phyloP scores from a whole-genome alignment of 352 stramenopile genomes.

The Globisporangium parvum region DNA sequence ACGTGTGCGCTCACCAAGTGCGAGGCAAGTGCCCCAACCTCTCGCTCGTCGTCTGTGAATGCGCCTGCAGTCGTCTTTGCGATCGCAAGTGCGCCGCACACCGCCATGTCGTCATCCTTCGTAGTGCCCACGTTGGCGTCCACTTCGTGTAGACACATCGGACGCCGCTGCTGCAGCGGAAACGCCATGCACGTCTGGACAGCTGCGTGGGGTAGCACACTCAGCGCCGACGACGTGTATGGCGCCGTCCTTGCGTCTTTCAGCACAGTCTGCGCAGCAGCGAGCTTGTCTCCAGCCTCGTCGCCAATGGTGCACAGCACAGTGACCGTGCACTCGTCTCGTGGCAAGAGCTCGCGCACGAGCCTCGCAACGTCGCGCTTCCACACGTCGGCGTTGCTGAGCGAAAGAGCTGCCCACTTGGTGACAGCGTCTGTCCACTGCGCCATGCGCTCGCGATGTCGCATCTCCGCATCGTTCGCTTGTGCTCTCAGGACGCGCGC shows the following conservation, averaged over 20 bases:
- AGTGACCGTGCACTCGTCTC: conserved; percentile 5
- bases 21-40: conserved; percentile 1
- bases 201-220: conserved; percentile 8
- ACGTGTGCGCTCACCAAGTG: conserved; percentile 10
- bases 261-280: conserved; percentile 4
- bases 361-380: background rate
- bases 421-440: conserved; percentile 9
- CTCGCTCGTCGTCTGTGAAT: conserved; percentile 11
- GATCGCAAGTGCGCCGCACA: conserved; percentile 5
- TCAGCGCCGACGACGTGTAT: conserved; percentile 8
- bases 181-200: conserved; percentile 8
- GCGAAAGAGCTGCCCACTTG: conserved; percentile 5
- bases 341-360: conserved; percentile 3
- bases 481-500: background rate
- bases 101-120: background rate
- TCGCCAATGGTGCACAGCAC: conserved; percentile 2
- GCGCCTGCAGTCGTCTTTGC: conserved; percentile 1
- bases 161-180: background rate
- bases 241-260: background rate
- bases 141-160: background rate
- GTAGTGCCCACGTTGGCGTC: background rate
- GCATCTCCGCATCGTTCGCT: background rate
- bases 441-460: background rate
- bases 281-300: background rate
- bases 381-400: conserved; percentile 5